Percentiles rank a stretch among this genome's conserved stretches.
These are phyloP conservation scores for Sutorius australiensis DNA, from an alignment of 768 basidiomycete species.

Conservation along the genomic window DNA sequence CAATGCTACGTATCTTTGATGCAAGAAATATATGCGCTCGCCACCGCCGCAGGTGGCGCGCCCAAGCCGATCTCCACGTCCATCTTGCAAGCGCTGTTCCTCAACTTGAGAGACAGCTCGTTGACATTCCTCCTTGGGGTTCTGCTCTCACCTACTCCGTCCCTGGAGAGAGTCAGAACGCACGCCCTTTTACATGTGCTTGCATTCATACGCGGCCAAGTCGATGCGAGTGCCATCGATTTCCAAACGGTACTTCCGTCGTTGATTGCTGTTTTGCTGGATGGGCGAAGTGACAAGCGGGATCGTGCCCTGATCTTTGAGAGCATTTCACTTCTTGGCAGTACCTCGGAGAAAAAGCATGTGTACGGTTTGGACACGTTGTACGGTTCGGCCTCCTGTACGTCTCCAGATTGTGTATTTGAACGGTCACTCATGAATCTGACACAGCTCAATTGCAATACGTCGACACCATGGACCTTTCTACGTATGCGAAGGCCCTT, in stretches of 20 bases:
- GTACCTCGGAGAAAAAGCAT: constrained; percentile 38
- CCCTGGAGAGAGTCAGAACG: constrained; percentile 36
- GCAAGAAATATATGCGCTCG: constrained; percentile 61
- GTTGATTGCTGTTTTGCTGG: constrained; percentile 53
- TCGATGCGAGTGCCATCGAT: constrained; percentile 54
- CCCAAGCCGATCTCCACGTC: constrained; percentile 44
- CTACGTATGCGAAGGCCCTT: constrained; percentile 53
- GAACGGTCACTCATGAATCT: constrained; percentile 9
- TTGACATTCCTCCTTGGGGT: constrained; percentile 78
- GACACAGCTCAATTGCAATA: constrained; percentile 57
- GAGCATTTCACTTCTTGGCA: constrained; percentile 49
- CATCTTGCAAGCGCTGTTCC: constrained; percentile 64
- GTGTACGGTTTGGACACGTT: constrained; percentile 74
- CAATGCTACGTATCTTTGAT: constrained; percentile 56
- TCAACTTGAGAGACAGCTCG: constrained; percentile 62
- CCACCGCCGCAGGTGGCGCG: constrained; percentile 49
- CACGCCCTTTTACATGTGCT: constrained; percentile 70
- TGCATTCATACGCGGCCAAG: constrained; percentile 78
- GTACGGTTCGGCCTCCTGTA: constrained; percentile 61
- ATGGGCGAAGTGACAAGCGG: constrained; percentile 26
- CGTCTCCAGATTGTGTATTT: constrained; percentile 18
- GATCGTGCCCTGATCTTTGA: constrained; percentile 42
- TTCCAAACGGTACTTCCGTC: constrained; percentile 78
- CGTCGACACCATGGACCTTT: constrained; percentile 60
- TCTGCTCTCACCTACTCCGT: constrained; percentile 42